Base-by-base conservation (phyloP, 306 rosid genomes). In the Begonia fuchsioides region DNA sequence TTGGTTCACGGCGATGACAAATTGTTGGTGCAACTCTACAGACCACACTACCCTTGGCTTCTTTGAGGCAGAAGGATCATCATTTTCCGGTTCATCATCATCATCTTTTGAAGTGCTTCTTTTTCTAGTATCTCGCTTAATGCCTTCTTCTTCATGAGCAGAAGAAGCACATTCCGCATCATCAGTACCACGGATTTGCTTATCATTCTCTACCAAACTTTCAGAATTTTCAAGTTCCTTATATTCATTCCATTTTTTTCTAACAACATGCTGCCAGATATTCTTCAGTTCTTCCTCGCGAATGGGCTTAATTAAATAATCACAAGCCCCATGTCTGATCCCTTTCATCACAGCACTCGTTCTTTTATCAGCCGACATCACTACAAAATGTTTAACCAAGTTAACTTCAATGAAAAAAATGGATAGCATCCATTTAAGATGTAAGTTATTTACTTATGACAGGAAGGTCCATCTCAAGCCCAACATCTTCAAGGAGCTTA, bases 1-100 rank as follows among this genome's bases (percentile, higher is more conserved):
- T 63, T 80, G 79, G 38, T 38, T 69, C 39, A 84, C 78, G 8
- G 80, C 84, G 8, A 39, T 50, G 15, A 77, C 67, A 58, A 84
- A 84, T 16, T 61, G 65, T 39, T 64, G 58, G 50, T 80, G 93
- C 45, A 80, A 65, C 16, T 75, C 82, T 3, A 50, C 43, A 1
- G 84, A 56, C 95, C 95, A 84, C 3, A 64, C 74, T 0, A 84
- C 58, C 32, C 95, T 87, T 4, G 74, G 66, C 55, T 72, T 84
- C 70, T 77, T 81, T 14, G 76, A 17, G 2, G 67, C 15, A 14
- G 73, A 58, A n/a, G 74, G 61, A 67, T 78, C 88, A 13, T 76
- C 71, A 35, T 51, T 64, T 17, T 76, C 75, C 39, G 43, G 38
- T 15, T 63, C 93, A 52, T 65, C 55, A 57, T 78, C 95, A 12